Evolutionary conservation across 2,329 filamentous ascomycete species (phyloP).

Genomic region (Talaromyces piceae): DNA sequence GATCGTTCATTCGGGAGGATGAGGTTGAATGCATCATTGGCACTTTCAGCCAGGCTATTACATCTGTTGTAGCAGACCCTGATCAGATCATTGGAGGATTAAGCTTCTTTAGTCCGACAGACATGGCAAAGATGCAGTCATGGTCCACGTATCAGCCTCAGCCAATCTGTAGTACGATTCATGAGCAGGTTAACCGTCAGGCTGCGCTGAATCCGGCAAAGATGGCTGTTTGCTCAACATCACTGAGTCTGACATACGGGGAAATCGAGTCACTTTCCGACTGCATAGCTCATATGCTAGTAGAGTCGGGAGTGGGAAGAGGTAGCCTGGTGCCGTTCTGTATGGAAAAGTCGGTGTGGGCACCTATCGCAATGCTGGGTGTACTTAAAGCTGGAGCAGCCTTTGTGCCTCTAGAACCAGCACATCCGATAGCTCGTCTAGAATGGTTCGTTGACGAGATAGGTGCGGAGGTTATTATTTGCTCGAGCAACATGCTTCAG

Average conservation of each 20-base stretch:
- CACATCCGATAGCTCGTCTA: neutral
- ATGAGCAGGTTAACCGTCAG: neutral
- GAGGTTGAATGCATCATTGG: neutral
- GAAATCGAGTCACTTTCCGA: neutral
- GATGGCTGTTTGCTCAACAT: neutral
- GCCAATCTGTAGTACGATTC: neutral
- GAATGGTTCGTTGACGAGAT: neutral
- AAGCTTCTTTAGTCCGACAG: neutral
- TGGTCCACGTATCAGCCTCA: neutral
- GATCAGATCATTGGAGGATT: neutral
- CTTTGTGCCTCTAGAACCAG: conserved; percentile 28
- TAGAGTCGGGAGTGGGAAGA: neutral
- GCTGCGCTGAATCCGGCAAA: neutral
- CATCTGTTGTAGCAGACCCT: neutral
- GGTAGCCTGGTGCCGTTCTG: neutral
- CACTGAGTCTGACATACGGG: neutral
- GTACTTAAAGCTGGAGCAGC: conserved; percentile 24
- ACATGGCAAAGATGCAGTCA: neutral
- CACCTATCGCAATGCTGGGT: conserved; percentile 17
- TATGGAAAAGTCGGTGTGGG: conserved; percentile 3
- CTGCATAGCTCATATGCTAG: neutral
- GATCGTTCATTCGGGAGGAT: neutral
- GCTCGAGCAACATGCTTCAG: neutral
- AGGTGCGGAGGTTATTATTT: neutral
- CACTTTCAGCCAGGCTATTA: neutral